phyloP scores from a whole-genome alignment of 768 basidiomycete genomes.

The Lepiota brunneoincarnata region DNA sequence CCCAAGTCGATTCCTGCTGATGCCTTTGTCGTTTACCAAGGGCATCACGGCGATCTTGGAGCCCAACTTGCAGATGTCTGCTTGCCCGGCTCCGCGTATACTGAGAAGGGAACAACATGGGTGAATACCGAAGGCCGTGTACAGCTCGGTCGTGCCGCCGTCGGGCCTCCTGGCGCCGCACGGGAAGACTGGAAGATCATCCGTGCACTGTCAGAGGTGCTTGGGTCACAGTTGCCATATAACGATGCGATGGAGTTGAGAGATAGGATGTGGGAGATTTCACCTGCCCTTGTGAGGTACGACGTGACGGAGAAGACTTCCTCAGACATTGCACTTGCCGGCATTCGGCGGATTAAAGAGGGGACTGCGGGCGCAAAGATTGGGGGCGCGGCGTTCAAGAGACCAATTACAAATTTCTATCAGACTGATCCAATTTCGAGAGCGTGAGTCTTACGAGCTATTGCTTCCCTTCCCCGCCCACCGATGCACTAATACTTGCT shows the following conservation, averaged over 20 bases:
- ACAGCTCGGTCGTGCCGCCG: conserved; percentile 88
- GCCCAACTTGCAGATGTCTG: conserved; percentile 98
- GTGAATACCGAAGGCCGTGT: conserved; percentile 95
- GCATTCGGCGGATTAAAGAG: conserved; percentile 57
- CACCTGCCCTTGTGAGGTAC: conserved; percentile 85
- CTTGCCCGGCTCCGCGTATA: conserved; percentile 90
- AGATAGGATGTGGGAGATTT: conserved; percentile 96
- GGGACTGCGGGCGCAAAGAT: conserved; percentile 53
- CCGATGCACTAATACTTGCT: neutral
- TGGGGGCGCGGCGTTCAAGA: conserved; percentile 61
- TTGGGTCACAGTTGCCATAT: conserved; percentile 82
- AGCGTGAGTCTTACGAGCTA: conserved; percentile 57
- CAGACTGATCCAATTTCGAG: conserved; percentile 94
- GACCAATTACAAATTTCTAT: conserved; percentile 91
- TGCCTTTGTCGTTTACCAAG: conserved; percentile 98
- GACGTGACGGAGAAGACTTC: conserved; percentile 80
- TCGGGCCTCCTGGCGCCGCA: conserved; percentile 91
- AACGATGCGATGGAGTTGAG: conserved; percentile 81
- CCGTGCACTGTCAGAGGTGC: conserved; percentile 85
- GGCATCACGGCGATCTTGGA: conserved; percentile 96
- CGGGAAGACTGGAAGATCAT: conserved; percentile 98
- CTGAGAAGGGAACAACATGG: conserved; percentile 88
- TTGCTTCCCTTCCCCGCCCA: neutral
- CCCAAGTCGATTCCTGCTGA: conserved; percentile 83
- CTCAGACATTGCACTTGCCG: conserved; percentile 63